Conservation (phyloP, 768 basidiomycete genomes). For the Amanita pallidorosea region DNA sequence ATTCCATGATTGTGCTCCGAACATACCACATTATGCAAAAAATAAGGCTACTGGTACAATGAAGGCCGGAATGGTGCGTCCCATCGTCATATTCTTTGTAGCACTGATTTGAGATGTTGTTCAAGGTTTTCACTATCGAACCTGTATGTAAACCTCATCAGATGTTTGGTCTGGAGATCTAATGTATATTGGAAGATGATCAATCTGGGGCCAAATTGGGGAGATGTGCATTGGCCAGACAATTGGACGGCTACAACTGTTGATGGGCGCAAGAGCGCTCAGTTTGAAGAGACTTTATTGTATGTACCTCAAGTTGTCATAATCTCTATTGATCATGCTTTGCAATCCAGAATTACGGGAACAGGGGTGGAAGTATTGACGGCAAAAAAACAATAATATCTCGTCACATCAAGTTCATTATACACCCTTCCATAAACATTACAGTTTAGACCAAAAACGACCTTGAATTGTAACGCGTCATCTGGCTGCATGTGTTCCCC, state of each 20-base stretch:
- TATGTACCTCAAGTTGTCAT: conserved; percentile 28
- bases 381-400: conserved; percentile 23
- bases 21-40: conserved; percentile 91
- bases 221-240: conserved; percentile 81
- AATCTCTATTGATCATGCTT: conserved; percentile 1
- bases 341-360: conserved; percentile 66
- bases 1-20: conserved; percentile 71
- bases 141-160: conserved; percentile 32
- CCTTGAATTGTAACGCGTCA: not conserved
- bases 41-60: conserved; percentile 89
- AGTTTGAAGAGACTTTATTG: conserved; percentile 97
- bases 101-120: conserved; percentile 2
- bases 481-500: conserved; percentile 34
- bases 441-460: not conserved
- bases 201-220: conserved; percentile 74
- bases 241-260: conserved; percentile 94
- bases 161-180: not conserved
- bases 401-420: not conserved
- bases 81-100: not conserved
- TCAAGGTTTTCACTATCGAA: conserved; percentile 64
- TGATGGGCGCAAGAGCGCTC: conserved; percentile 87
- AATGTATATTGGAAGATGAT: conserved; percentile 56
- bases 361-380: conserved; percentile 85
- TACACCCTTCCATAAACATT: not conserved
- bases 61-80: conserved; percentile 84